Base-by-base conservation (phyloP, 352 stramenopile species). In the Pythium angustatum region DNA sequence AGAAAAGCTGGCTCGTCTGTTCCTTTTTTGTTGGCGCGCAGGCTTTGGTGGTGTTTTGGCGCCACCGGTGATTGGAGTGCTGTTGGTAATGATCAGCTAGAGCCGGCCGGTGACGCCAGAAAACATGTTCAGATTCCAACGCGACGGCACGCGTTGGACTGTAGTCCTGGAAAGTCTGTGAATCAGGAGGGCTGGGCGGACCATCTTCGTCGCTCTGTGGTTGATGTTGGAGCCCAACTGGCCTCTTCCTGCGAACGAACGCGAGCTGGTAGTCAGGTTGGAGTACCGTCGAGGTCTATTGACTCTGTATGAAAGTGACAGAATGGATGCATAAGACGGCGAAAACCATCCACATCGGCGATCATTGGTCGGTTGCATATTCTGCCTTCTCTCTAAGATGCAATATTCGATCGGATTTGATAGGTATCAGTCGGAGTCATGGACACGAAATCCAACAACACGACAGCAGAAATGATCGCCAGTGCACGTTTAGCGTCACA, bases 1-100 rank as follows among this genome's bases (percentile, higher is more conserved):
- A 52, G 43, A 19, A 56, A 38, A 60, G 40, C 33, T 49, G 57
- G 44, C 57, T 53, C 57, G 57, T 56, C 57, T 64, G 57, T 17
- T 55, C 57, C 33, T 64, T 64, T 64, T 64, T 64, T 64, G 57
- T 64, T 64, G 57, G 57, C 44, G 45, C 45, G 31, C n/a, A 56
- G 31, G 56, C 27, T 28, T 41, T n/a, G n/a, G 26, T 56, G 21
- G 31, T 48, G 31, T 26, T 56, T 56, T 56, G 30, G 49, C 49
- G 49, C 49, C 28, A 44, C 49, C 30, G 11, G 31, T 31, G 26
- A 22, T 33, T 34, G 38, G 15, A 22, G 26, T 19, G 6, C 26
- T 44, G 49, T 54, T 56, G 57, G 57, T 62, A 54, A 62, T 62
- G 41, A 30, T 14, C 41, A 17, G 21, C 26, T 26, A 41, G 24